A percentile compares a stretch with the other conserved stretches of the same genome.
phyloP scores from a whole-genome alignment of 768 basidiomycete species.

The Termitomyces sp. region DNA sequence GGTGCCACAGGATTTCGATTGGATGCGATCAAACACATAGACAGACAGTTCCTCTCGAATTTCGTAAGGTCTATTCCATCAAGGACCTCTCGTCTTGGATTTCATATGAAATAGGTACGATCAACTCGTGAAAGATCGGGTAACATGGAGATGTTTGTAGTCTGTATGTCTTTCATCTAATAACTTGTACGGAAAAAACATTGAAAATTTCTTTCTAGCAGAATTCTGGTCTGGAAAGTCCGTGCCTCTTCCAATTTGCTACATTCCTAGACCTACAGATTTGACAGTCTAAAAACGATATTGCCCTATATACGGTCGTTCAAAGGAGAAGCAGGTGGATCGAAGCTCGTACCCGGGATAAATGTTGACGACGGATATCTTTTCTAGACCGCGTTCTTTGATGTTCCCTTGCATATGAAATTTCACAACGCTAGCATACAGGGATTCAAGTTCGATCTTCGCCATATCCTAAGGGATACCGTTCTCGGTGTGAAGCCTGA shows the following conservation, averaged over 20 bases:
- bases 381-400: constrained; percentile 78
- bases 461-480: constrained; percentile 65
- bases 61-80: constrained; percentile 44
- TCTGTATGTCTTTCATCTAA: constrained; percentile 27
- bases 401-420: constrained; percentile 85
- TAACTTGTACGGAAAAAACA: neutral
- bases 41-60: constrained; percentile 57
- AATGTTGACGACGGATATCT: neutral
- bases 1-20: constrained; percentile 73
- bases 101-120: constrained; percentile 35
- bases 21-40: constrained; percentile 90
- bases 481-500: constrained; percentile 62
- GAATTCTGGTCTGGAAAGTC: constrained; percentile 83
- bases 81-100: neutral
- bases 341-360: neutral
- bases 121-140: constrained; percentile 39
- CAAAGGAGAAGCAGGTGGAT: constrained; percentile 51
- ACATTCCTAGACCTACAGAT: neutral
- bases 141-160: constrained; percentile 51
- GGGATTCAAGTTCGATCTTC: constrained; percentile 66
- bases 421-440: constrained; percentile 71
- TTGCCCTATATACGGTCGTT: constrained; percentile 56
- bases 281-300: constrained; percentile 39
- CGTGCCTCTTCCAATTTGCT: constrained; percentile 14
- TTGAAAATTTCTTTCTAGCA: constrained; percentile 32